Evolutionary conservation across 495 filamentous ascomycete genomes (phyloP).

Genomic region (Mytilinidion resinicola): DNA sequence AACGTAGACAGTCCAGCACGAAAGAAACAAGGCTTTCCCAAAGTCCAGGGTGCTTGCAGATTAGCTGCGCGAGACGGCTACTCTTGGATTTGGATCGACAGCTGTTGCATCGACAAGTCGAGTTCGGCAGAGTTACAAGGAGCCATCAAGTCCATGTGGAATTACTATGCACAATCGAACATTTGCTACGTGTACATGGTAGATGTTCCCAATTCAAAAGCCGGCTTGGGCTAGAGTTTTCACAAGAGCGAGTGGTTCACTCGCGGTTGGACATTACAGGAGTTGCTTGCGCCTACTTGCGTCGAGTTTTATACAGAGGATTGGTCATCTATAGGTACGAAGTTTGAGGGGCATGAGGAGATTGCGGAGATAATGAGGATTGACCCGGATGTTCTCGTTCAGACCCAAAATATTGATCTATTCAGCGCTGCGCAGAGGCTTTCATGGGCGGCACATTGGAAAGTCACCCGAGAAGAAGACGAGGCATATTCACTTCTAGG

Average conservation of each 20-base stretch:
- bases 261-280: constrained; percentile 3
- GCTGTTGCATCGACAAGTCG: constrained; percentile 22
- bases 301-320: neutral
- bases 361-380: too few relatives aligned
- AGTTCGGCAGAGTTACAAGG: constrained; percentile 10
- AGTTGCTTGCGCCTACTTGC: constrained; percentile 7
- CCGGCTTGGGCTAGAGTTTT: too few relatives aligned
- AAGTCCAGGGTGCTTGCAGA: constrained; percentile 4
- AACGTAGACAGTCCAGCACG: neutral
- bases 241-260: neutral
- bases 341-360: too few relatives aligned
- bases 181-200: constrained; percentile 17
- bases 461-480: constrained; percentile 10
- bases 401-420: too few relatives aligned
- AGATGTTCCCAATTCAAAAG: constrained; percentile 11
- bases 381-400: too few relatives aligned
- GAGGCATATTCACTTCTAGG: constrained; percentile 10
- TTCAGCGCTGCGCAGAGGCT: neutral
- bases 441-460: constrained; percentile 11
- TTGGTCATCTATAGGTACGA: neutral
- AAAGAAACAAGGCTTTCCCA: constrained; percentile 9
- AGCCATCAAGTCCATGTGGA: constrained; percentile 24
- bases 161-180: constrained; percentile 11
- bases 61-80: constrained; percentile 5
- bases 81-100: constrained; percentile 23